A percentile compares a stretch with the other conserved stretches of the same genome.
Conservation (phyloP, 1,284 basidiomycete species). For the Microbotryomycetes sp. region DNA sequence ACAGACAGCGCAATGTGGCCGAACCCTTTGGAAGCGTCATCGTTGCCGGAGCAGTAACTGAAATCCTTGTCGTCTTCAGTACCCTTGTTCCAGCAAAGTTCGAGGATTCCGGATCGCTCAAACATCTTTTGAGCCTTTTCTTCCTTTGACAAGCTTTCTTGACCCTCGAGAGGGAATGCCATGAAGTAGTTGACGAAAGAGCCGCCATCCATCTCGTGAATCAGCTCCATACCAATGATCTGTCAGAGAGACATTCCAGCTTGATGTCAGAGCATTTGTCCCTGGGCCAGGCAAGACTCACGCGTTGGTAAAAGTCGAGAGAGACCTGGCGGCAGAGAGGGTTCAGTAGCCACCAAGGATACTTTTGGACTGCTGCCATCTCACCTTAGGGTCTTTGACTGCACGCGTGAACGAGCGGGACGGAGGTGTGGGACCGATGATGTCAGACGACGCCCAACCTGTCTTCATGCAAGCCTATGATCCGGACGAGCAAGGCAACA, state of each 20-base stretch:
- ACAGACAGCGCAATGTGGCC: conserved; percentile 59
- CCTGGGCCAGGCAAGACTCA: neutral
- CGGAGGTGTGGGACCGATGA: too few species aligned
- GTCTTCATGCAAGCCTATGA: too few species aligned
- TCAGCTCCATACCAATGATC: conserved; percentile 78
- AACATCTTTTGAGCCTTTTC: conserved; percentile 40
- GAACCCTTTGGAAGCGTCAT: conserved; percentile 71
- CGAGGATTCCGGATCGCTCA: conserved; percentile 58
- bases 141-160: conserved; percentile 35
- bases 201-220: conserved; percentile 39
- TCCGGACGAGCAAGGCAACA: too few species aligned
- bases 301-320: conserved; percentile 16
- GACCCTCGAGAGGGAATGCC: conserved; percentile 28
- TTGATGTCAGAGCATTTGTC: too few species aligned
- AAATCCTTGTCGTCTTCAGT: conserved; percentile 73
- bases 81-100: conserved; percentile 57
- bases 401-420: conserved; percentile 51
- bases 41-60: conserved; percentile 76
- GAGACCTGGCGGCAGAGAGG: conserved; percentile 4
- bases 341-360: too few species aligned
- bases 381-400: neutral
- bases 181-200: conserved; percentile 42
- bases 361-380: too few species aligned
- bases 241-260: too few species aligned
- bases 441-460: too few species aligned